Evolutionary conservation across 1,139 yeast species (phyloP).

Genomic region (Magnusiomyces paraingens): DNA sequence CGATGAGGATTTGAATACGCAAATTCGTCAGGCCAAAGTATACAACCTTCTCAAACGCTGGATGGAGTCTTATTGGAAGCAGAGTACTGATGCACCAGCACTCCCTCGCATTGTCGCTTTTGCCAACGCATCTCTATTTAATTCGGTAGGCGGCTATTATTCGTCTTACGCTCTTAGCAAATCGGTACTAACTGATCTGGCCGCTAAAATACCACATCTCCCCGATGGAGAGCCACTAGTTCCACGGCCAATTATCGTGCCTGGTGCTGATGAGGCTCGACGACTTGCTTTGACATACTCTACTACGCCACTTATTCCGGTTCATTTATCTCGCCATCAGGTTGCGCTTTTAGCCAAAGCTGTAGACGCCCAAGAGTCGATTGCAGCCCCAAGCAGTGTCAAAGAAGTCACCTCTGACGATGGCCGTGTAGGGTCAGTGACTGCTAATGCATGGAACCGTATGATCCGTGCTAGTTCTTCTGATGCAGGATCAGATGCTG

Average conservation of each 20-base stretch:
- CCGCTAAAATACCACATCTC: constrained; percentile 20
- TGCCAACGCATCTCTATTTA: constrained; percentile 48
- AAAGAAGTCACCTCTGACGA: constrained; percentile 3
- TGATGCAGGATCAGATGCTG: constrained; percentile 8
- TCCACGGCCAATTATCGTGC: constrained; percentile 22
- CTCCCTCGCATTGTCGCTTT: constrained; percentile 68
- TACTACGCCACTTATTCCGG: constrained; percentile 10
- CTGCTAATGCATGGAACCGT: constrained; percentile 13
- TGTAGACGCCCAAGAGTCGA: constrained; percentile 5
- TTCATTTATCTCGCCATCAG: constrained; percentile 8
- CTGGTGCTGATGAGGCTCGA: constrained; percentile 16
- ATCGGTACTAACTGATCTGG: constrained; percentile 24
- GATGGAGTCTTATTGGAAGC: constrained; percentile 86
- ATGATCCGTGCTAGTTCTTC: constrained; percentile 11
- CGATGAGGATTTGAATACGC: constrained; percentile 32
- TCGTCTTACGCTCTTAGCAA: constrained; percentile 21
- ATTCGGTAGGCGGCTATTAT: constrained; percentile 9
- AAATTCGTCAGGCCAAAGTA: constrained; percentile 60
- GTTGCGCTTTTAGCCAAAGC: constrained; percentile 8
- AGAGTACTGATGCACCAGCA: constrained; percentile 49
- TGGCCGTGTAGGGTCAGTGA: constrained; percentile 16
- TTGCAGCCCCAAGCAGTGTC: background rate
- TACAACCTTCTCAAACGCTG: constrained; percentile 68
- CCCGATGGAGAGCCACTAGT: constrained; percentile 26
- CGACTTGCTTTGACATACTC: constrained; percentile 10